These are phyloP conservation scores for Entomortierella beljakovae DNA, from an alignment of 192 early-diverging fungal species.

Conservation along the genomic window DNA sequence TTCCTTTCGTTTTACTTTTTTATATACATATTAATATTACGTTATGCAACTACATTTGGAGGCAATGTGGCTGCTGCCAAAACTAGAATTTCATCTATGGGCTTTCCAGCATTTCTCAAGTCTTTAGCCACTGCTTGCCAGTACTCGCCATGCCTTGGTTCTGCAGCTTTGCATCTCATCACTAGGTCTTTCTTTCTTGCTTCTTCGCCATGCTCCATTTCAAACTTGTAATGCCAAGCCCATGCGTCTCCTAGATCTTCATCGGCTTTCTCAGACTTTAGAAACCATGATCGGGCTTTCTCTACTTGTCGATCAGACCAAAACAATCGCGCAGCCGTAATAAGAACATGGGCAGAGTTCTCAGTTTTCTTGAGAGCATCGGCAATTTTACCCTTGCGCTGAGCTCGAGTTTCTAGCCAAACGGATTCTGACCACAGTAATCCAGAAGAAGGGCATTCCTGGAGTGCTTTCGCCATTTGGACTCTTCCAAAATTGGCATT, in stretches of 20 bases:
- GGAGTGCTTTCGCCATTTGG: constrained; percentile 89
- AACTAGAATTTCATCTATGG: constrained; percentile 68
- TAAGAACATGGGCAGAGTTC: constrained; percentile 82
- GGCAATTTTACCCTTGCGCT: constrained; percentile 85
- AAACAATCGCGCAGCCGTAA: constrained; percentile 90
- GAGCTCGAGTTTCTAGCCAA: constrained; percentile 84
- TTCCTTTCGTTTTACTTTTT: neutral
- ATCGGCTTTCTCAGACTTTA: constrained; percentile 83
- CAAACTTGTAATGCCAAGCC: constrained; percentile 97
- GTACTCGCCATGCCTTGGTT: constrained; percentile 90
- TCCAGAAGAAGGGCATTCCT: constrained; percentile 92
- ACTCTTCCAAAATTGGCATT: constrained; percentile 77
- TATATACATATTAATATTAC: constrained; percentile 1
- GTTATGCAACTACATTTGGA: constrained; percentile 34
- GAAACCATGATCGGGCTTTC: constrained; percentile 95
- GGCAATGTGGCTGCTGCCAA: constrained; percentile 54
- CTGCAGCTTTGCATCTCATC: constrained; percentile 76
- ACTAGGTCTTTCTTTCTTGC: constrained; percentile 65
- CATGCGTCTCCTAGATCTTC: constrained; percentile 92
- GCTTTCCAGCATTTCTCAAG: constrained; percentile 74
- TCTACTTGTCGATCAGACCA: constrained; percentile 94
- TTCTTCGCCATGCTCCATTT: constrained; percentile 79
- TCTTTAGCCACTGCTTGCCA: constrained; percentile 90
- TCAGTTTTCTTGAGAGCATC: constrained; percentile 95
- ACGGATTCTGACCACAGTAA: constrained; percentile 91